These are phyloP conservation scores for Xylaria sp. DNA, from an alignment of 2,329 filamentous ascomycete species.

Conservation along the genomic window DNA sequence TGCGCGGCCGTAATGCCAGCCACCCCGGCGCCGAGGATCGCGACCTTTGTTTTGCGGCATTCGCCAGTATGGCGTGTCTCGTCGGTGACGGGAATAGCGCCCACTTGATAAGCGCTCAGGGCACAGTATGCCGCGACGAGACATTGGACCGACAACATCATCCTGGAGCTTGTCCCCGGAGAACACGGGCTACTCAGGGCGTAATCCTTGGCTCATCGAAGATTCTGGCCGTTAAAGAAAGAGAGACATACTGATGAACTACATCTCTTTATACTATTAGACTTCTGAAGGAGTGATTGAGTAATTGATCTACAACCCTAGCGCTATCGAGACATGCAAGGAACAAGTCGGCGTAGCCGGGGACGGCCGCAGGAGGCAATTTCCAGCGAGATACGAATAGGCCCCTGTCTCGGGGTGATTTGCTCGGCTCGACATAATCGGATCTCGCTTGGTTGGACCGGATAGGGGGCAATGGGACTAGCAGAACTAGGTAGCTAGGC, in stretches of 20 bases:
- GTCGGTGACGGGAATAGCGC: constrained; percentile 24
- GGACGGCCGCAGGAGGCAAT: background rate
- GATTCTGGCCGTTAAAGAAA: background rate
- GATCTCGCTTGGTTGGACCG: background rate
- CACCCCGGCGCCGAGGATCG: constrained; percentile 67
- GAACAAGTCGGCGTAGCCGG: constrained; percentile 4
- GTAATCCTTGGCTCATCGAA: constrained; percentile 1
- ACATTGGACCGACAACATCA: constrained; percentile 13
- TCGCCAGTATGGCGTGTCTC: background rate
- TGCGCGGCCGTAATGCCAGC: constrained; percentile 73
- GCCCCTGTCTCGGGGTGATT: background rate
- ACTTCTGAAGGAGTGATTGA: background rate
- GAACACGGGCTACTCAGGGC: background rate
- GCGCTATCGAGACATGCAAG: background rate
- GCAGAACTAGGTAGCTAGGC: too few relatives aligned
- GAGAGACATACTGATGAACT: background rate
- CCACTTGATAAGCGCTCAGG: constrained; percentile 11
- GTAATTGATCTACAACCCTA: constrained; percentile 9
- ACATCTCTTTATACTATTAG: too few relatives aligned
- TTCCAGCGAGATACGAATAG: background rate
- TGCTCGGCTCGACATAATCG: background rate
- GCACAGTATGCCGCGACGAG: constrained; percentile 30
- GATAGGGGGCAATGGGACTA: background rate
- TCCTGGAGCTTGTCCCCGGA: constrained; percentile 13
- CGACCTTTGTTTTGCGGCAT: constrained; percentile 54